Percentiles rank a stretch among this genome's conserved stretches.
phyloP scores from a whole-genome alignment of 371 early-diverging fungal species.

The Chytridiales sp. region DNA sequence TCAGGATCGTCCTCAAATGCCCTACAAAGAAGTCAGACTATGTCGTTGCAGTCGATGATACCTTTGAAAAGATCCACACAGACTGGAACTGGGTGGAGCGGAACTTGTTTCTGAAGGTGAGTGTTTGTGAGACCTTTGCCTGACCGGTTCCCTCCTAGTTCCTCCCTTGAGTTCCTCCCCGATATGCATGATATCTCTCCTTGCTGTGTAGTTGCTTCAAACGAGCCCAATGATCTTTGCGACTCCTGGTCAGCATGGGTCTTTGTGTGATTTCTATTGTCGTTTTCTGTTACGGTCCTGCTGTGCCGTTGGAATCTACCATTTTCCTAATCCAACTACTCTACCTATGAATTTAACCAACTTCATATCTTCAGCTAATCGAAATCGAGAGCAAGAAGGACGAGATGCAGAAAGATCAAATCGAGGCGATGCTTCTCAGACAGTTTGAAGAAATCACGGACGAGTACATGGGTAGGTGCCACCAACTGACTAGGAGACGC shows the following conservation, averaged over 20 bases:
- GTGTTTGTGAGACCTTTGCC: conserved; percentile 8
- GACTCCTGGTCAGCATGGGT: not conserved
- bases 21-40: conserved; percentile 28
- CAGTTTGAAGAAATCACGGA: conserved; percentile 55
- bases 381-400: conserved; percentile 30
- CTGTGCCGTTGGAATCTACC: not conserved
- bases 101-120: conserved; percentile 48
- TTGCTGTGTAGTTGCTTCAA: too few relatives aligned
- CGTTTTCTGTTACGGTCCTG: not conserved
- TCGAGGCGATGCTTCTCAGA: conserved; percentile 40
- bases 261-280: not conserved
- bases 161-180: too few relatives aligned
- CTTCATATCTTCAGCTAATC: conserved; percentile 36
- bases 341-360: too few relatives aligned
- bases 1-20: conserved; percentile 43
- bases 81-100: conserved; percentile 60
- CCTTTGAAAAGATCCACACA: conserved; percentile 52
- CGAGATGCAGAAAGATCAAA: conserved; percentile 24
- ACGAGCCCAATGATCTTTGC: too few relatives aligned
- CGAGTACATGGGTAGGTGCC: conserved; percentile 39
- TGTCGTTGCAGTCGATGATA: conserved; percentile 50
- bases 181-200: too few relatives aligned
- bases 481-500: not conserved
- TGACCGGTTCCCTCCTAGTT: conserved; percentile 10
- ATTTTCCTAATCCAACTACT: too few relatives aligned